Conservation (phyloP, 2,329 filamentous ascomycete species). For the Ilyonectria mors-panacis region DNA sequence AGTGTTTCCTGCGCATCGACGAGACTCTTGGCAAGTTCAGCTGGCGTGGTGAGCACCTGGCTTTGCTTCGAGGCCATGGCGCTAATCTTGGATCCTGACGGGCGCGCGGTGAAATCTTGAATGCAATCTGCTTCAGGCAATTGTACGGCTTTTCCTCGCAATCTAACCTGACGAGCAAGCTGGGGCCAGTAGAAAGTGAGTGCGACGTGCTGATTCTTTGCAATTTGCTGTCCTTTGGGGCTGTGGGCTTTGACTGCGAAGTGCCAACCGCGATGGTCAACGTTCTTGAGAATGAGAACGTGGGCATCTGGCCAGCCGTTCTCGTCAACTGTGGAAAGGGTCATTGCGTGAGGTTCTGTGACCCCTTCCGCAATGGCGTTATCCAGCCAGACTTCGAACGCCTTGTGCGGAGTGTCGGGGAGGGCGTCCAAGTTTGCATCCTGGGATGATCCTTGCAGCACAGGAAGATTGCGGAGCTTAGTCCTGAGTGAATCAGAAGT, state of each 20-base stretch:
- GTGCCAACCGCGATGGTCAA: constrained; percentile 28
- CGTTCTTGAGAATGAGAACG: constrained; percentile 31
- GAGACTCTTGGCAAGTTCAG: neutral
- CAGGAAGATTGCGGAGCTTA: constrained; percentile 13
- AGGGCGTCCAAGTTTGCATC: neutral
- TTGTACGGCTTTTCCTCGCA: constrained; percentile 11
- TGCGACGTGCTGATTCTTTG: constrained; percentile 9
- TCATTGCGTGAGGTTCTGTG: constrained; percentile 31
- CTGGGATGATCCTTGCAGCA: constrained; percentile 1
- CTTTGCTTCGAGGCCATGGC: constrained; percentile 24
- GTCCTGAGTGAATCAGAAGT: neutral
- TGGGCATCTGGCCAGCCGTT: constrained; percentile 27
- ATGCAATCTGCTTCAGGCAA: constrained; percentile 16
- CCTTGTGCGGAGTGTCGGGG: constrained; percentile 19
- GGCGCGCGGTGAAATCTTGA: constrained; percentile 23
- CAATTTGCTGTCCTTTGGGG: constrained; percentile 30
- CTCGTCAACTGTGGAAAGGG: constrained; percentile 28
- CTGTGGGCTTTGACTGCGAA: constrained; percentile 29
- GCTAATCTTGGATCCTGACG: constrained; percentile 11
- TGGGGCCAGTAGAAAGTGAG: constrained; percentile 33
- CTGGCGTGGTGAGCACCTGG: neutral
- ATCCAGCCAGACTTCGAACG: constrained; percentile 15
- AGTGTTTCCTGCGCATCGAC: neutral
- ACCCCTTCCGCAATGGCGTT: constrained; percentile 17
- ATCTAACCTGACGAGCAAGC: constrained; percentile 24